Evolutionary conservation across 176 grass and related monocot genomes (phyloP).

Genomic region (Bromus sterilis): DNA sequence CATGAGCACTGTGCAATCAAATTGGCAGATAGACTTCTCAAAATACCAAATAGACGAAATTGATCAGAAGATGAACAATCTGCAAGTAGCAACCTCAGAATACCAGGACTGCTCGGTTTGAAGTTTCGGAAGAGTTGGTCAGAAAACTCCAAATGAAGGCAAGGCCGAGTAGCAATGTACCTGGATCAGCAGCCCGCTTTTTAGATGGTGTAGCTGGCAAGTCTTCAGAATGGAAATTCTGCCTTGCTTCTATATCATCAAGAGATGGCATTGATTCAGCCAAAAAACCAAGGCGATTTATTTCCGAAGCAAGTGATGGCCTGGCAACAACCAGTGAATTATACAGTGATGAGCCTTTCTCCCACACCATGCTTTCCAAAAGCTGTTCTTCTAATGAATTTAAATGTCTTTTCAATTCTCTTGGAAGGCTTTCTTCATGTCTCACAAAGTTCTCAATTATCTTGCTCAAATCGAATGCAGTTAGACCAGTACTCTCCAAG

Average conservation of each 20-base stretch:
- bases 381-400: constrained; percentile 96
- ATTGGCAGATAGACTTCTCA: background rate
- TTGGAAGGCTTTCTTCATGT: constrained; percentile 90
- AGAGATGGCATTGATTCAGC: constrained; percentile 92
- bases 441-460: constrained; percentile 92
- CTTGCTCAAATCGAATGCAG: constrained; percentile 97
- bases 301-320: constrained; percentile 56
- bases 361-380: constrained; percentile 86
- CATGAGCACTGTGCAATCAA: background rate
- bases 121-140: background rate
- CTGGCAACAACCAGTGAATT: constrained; percentile 85
- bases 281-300: constrained; percentile 63
- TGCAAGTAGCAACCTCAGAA: constrained; percentile 5
- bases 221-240: constrained; percentile 47
- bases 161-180: constrained; percentile 34
- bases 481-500: constrained; percentile 80
- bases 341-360: constrained; percentile 85
- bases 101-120: background rate
- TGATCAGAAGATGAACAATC: constrained; percentile 2
- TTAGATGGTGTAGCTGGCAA: constrained; percentile 39
- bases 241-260: constrained; percentile 60
- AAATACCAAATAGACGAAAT: background rate
- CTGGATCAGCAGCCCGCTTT: constrained; percentile 45
- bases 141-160: constrained; percentile 18
- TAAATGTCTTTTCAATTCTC: constrained; percentile 87